Base-by-base conservation (phyloP, 495 filamentous ascomycete genomes). In the Cercophora newfieldiana region DNA sequence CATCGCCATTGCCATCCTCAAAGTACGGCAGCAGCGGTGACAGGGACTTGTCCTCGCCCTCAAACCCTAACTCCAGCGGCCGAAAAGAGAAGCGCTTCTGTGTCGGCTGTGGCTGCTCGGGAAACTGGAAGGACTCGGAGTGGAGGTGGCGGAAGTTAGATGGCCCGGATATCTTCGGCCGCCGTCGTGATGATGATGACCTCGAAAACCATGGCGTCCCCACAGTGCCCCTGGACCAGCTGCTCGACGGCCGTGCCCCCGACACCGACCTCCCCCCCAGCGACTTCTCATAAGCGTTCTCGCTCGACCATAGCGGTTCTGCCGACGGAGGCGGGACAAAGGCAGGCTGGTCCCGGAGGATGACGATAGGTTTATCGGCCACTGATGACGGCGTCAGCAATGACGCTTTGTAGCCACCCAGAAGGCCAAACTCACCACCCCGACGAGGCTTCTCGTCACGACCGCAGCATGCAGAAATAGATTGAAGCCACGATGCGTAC, bases 1-100 rank as follows among this genome's bases (percentile, higher is more conserved):
- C 61, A 33, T 71, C 66, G 58, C 68, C 68, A 4, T 77, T 70
- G 26, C 47, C 61, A 33, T 71, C 66, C 57, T 71, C 67, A 33
- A 88, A 77, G 62, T 83, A 77, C 28, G 86, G 84, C 4, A 90
- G 68, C 21, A 86, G 78, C 10, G 87, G 84, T 16, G 92, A 91
- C 10, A 96, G 80, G 51, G 83, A 84, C 71, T 89, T 86, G 28
- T 87, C 82, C 26, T 87, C 84, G 61, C 82, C 73, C 71, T 91
- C 88, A 64, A 96, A 90, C 77, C 85, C 92, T 57, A 96, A 81
- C 76, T 94, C 86, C 44, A 95, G 80, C 12, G 90, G 90, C 37
- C 85, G 83, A 75, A 92, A 92, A 18, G 81, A 75, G 55, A 14
- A 51, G 57, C 49, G 65, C 25, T 55, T 71, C 44, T 63, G 68